Base-by-base conservation (phyloP, 306 rosid genomes). In the Trifolium pratense region DNA sequence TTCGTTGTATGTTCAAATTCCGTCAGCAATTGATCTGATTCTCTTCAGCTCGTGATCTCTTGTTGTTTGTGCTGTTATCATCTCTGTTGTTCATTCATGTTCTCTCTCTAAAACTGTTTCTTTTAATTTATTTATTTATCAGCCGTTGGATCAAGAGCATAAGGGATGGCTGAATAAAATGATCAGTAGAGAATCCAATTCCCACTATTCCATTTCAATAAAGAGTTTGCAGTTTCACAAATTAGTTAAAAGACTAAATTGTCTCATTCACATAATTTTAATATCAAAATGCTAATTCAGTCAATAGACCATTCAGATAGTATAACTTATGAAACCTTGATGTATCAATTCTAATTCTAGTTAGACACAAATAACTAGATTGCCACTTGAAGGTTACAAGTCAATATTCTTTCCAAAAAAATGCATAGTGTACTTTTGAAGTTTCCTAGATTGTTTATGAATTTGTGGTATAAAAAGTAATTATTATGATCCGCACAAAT, bases 391-490 rank as follows among this genome's bases (percentile, higher is more conserved):
- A 69, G 45, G 11, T 2, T 12, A 43, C 16, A 13, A 3, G 17
- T 57, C 37, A 5, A 13, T 25, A 5, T 57, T 6, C 63, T 57
- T 57, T 57, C 63, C 34, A 3, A 13, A 57, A 57, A 12, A 57
- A 26, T 25, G 37, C 36, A 6, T 3, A 25, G 56, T 1, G 45
- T 20, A 29, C 5, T n/a, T 14, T 56, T 43, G 60, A 6, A 36
- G 39, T 36, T 36, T 36, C 9, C 39, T 36, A 64, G 20, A 46
- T 76, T 43, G 70, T 58, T 29, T 32, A 68, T 32, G 53, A 56
- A 32, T 68, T 32, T 67, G 31, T 67, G 75, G 40, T 31, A 68
- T 14, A 58, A 58, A 25, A 9, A 45, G 17, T 58, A 21, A 42
- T 21, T 26, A 57, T 8, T 2, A 53, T 26, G 67, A 53, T 21